Percentiles rank a stretch among this genome's conserved stretches.
Conservation (phyloP, 208 protist genomes). For the Leishmania braziliensis region DNA sequence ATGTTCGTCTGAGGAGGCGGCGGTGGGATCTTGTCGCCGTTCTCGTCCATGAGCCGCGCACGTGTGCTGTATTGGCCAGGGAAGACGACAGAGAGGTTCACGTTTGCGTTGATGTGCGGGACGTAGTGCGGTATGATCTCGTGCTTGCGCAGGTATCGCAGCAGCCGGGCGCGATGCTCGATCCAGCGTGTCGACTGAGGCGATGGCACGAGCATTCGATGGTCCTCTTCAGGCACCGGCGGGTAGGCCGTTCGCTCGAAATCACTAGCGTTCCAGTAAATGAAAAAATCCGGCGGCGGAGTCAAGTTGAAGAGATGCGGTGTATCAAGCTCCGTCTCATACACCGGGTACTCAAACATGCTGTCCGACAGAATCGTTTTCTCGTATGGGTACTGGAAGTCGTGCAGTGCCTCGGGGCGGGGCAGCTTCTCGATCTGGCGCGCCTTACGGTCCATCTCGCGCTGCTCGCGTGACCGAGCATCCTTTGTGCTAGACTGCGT, state of each 20-base stretch:
- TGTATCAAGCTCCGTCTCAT: conserved; percentile 89
- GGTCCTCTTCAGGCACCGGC: conserved; percentile 60
- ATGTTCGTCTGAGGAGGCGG: conserved; percentile 59
- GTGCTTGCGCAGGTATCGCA: conserved; percentile 86
- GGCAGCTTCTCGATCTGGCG: conserved; percentile 92
- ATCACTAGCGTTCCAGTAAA: conserved; percentile 85
- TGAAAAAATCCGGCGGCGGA: conserved; percentile 85
- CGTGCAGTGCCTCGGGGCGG: conserved; percentile 78
- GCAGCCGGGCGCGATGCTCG: conserved; percentile 49
- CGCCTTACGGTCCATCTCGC: conserved; percentile 82
- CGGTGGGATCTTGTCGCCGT: conserved; percentile 51
- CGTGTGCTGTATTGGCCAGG: conserved; percentile 62
- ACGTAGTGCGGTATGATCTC: conserved; percentile 76
- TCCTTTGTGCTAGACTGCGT: conserved; percentile 86
- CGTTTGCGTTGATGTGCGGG: conserved; percentile 62
- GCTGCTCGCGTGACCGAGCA: conserved; percentile 81
- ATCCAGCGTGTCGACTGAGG: conserved; percentile 41
- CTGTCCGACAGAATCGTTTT: conserved; percentile 89
- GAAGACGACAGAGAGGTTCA: conserved; percentile 90
- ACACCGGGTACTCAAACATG: conserved; percentile 92
- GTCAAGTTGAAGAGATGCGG: conserved; percentile 87
- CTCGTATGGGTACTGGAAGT: conserved; percentile 91
- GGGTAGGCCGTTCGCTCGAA: conserved; percentile 88
- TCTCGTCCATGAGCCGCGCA: conserved; percentile 54
- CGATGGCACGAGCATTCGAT: conserved; percentile 72